Evolutionary conservation across 148 eudicot species (phyloP), one percentile per base, ranked within the genome.

Genomic region (Nepenthes mirabilis): DNA sequence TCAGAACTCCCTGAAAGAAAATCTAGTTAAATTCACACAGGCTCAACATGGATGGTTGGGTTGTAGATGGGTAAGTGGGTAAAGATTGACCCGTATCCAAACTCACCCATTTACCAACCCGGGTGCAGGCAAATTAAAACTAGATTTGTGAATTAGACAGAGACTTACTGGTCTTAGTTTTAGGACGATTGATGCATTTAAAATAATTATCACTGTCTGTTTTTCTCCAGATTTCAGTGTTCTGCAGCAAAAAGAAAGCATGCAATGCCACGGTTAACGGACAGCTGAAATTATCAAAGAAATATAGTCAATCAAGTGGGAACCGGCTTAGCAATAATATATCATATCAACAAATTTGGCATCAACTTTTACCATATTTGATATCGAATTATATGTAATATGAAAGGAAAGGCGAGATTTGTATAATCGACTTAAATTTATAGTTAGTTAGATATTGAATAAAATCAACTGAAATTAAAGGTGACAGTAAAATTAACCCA

Each of bases 141-240:
- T 11, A 5, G 52, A 12, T 10, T 11, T 12, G 8, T 40, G 52
- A 49, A 49, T n/a, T 2, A 11, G 14, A 49, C 52, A 51, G 40
- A 14, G 55, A 50, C 65, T 62, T 77, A 83, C 88, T 70, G 10
- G 63, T 62, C 51, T 57, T 59, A 60, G 77, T 73, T 43, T 68
- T 80, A 35, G 78, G 81, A 47, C 74, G 77, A 58, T 51, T 53
- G 33, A 67, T 73, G 60, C 88, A 83, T 61, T 75, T 72, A 52
- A 72, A 73, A 33, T 67, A 77, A 37, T 34, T 14, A 1, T 77
- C 72, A 14, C 77, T 80, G 43, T 65, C 64, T 35, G 88, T 82
- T 54, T 77, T 75, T 65, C 56, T 77, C 88, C 88, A 83, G 14
- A 77, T 72, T 33, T 77, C 78, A 6, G 66, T 62, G 51, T 54